These are phyloP conservation scores for Anastatica hierochuntica DNA, from an alignment of 345 rosid genomes.

Conservation along the genomic window DNA sequence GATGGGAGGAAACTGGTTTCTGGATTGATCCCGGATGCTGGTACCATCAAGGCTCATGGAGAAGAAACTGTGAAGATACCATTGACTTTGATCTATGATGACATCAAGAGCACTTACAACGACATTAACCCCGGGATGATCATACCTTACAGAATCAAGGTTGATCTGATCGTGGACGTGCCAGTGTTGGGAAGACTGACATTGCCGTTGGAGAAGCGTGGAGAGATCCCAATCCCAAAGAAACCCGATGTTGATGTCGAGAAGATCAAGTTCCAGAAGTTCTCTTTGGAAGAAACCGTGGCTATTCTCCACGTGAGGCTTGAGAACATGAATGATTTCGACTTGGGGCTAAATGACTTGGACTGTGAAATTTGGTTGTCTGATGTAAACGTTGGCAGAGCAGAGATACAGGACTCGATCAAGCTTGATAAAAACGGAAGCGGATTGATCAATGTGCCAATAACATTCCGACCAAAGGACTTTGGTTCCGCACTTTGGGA, in stretches of 20 bases:
- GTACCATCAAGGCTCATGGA: slow-evolving; percentile 79
- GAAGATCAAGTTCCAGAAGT: slow-evolving; percentile 65
- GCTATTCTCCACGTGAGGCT: slow-evolving; percentile 79
- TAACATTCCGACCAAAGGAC: slow-evolving; percentile 89
- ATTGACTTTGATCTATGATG: slow-evolving; percentile 64
- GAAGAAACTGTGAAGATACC: slow-evolving; percentile 96
- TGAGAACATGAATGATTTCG: slow-evolving; percentile 84
- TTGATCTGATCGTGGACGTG: slow-evolving; percentile 79
- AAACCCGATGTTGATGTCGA: slow-evolving; percentile 86
- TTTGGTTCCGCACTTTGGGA: slow-evolving; percentile 98
- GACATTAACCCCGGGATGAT: slow-evolving; percentile 88
- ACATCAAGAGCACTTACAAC: slow-evolving; percentile 61
- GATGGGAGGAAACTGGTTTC: slow-evolving; percentile 85
- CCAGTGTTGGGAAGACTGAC: slow-evolving; percentile 85
- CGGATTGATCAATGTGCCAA: slow-evolving; percentile 50
- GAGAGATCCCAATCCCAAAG: slow-evolving; percentile 94
- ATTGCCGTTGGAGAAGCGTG: slow-evolving; percentile 78
- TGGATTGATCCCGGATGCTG: slow-evolving; percentile 90
- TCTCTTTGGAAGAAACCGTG: slow-evolving; percentile 78
- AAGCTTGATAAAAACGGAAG: slow-evolving; percentile 70
- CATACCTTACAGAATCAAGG: slow-evolving; percentile 78
- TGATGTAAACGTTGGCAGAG: slow-evolving; percentile 61
- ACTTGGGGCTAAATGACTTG: slow-evolving; percentile 65
- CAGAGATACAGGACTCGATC: slow-evolving; percentile 53
- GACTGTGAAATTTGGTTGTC: slow-evolving; percentile 83